A percentile compares a stretch with the other conserved stretches of the same genome.
These are phyloP conservation scores for Carpinus viminea DNA, from an alignment of 306 rosid species.

Conservation along the genomic window DNA sequence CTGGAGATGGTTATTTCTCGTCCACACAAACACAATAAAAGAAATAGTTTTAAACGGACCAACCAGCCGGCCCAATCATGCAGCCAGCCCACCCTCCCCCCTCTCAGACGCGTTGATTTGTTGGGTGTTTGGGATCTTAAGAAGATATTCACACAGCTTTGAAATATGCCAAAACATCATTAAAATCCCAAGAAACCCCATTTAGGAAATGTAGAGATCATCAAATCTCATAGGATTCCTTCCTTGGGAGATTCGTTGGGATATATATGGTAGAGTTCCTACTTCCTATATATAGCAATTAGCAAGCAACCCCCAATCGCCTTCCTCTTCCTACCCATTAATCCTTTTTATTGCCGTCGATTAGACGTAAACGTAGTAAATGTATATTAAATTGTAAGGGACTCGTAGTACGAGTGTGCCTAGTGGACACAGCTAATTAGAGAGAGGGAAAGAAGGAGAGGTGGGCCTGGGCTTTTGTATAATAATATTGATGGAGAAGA, in stretches of 20 bases:
- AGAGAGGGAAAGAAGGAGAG: not conserved
- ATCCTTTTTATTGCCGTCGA: constrained; percentile 20
- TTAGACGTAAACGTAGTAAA: too few relatives aligned
- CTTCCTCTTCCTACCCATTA: constrained; percentile 17
- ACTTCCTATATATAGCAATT: constrained; percentile 38
- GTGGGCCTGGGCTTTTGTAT: constrained; percentile 80
- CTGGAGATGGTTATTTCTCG: not conserved
- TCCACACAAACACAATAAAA: not conserved
- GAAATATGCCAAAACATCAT: constrained; percentile 26
- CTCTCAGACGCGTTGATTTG: constrained; percentile 16
- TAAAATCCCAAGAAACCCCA: constrained; percentile 11
- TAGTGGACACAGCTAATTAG: not conserved
- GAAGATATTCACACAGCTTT: constrained; percentile 29
- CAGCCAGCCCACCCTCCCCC: not conserved
- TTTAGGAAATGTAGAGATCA: too few relatives aligned
- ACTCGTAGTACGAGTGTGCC: constrained; percentile 50
- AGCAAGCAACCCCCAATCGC: constrained; percentile 29
- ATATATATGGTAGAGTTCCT: not conserved
- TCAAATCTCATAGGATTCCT: constrained; percentile 43
- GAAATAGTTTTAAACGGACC: not conserved
- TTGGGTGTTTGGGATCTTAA: not conserved
- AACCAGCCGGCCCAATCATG: not conserved
- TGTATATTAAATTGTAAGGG: too few relatives aligned
- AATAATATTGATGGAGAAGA: constrained; percentile 36
- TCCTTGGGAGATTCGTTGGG: constrained; percentile 20